These are phyloP conservation scores for Ustilago trichophora DNA, from an alignment of 1,284 basidiomycete genomes.

Conservation along the genomic window DNA sequence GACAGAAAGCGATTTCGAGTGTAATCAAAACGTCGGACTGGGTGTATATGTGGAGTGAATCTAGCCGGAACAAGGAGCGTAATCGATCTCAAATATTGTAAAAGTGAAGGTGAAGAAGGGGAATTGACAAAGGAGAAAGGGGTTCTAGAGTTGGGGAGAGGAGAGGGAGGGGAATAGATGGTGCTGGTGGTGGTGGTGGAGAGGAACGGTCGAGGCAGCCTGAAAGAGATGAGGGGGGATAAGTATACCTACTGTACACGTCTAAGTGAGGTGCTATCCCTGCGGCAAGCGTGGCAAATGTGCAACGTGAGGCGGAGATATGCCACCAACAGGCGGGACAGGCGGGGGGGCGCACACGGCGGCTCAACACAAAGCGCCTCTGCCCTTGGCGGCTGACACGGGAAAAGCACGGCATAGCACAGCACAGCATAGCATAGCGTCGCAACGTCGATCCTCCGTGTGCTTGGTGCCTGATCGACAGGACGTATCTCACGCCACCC, in stretches of 20 bases:
- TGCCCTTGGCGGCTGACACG: not conserved
- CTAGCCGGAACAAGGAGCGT: no score
- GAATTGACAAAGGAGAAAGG: not conserved
- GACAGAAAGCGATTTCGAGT: no score
- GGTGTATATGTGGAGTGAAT: no score
- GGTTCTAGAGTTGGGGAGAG: slow-evolving; percentile 3
- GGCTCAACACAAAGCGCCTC: not conserved
- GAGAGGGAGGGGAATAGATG: slow-evolving; percentile 1
- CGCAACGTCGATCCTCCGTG: slow-evolving; percentile 1
- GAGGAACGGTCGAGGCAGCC: not conserved
- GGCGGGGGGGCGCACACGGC: slow-evolving; percentile 1
- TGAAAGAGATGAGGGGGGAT: no score
- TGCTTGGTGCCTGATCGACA: slow-evolving; percentile 21
- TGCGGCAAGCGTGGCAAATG: not conserved
- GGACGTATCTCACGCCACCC: no score
- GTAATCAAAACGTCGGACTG: no score
- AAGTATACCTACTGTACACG: no score
- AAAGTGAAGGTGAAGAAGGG: not conserved
- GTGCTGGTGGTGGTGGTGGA: slow-evolving; percentile 1
- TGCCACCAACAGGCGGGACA: slow-evolving; percentile 1
- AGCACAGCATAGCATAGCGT: no score
- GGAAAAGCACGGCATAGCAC: not conserved
- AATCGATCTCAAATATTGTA: no score
- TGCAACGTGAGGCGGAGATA: not conserved
- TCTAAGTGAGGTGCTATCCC: no score